Evolutionary conservation across 768 basidiomycete species (phyloP), one percentile per base, ranked within the genome.

Genomic region (Hydnomerulius pinastri): DNA sequence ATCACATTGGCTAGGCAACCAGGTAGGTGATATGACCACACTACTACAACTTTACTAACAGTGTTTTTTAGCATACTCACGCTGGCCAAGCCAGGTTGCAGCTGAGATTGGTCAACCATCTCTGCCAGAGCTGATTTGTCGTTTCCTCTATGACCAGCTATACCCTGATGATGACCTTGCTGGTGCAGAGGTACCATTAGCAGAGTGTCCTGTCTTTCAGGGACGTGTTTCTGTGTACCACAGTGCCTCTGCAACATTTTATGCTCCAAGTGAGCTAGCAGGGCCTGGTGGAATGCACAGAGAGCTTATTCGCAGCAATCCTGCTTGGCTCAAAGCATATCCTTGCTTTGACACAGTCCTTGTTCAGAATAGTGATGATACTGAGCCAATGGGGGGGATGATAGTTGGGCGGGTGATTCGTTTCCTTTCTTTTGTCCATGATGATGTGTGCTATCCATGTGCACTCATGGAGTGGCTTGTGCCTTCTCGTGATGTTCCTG

Each of bases 131-230:
- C 37, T 45, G 17, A 45, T 51, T 23, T 35, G 32, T 2, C 18
- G 28, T 12, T 51, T 51, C 20, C 45, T 52, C 11, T 30, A 52
- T 47, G 45, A 47, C 18, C 50, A 52, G 17, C 38, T 20, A 12
- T 23, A 24, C 8, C 12, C 28, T 33, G 33, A 36, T 5, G 10
- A 17, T 5, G 13, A 18, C 27, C 43, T n/a, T 4, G 21, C 23
- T 7, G 17, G 24, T 10, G 18, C 27, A 18, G 54, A 56, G 17
- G 29, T 59, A 23, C 38, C 37, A 3, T 29, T 47, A 6, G 9
- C 28, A 1, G 49, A 50, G 17, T 55, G 38, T n/a, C 61, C 58
- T 17, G 12, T 10, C 4, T 59, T 63, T 32, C n/a, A 10, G 8
- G 43, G 44, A 7, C 30, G 23, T 8, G 8, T 47, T 6, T 9